Base-by-base conservation (phyloP, 805 yeast species). In the Cephaloascus albidus region DNA sequence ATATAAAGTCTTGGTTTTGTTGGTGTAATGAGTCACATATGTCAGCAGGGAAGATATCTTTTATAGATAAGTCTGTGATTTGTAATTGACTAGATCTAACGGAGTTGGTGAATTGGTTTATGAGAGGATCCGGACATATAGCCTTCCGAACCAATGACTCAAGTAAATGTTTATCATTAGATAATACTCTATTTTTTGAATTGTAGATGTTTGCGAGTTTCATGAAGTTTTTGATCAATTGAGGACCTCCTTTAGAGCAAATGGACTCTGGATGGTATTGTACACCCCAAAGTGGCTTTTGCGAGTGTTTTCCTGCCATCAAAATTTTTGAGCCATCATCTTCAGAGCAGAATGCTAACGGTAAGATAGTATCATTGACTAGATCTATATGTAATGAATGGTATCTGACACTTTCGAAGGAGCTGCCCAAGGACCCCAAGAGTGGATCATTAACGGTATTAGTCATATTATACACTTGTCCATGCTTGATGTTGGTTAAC, bases 201-300 rank as follows among this genome's bases (percentile, higher is more conserved):
- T 70, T 68, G 54, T 54, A 66, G 3, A 46, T 39, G 3, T 40
- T 35, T 3, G 84, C 78, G 14, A 74, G 42, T 0, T 35, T 23
- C 68, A 81, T 76, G 54, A 90, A 90, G 52, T 84, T 85, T 8
- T 49, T 45, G 3, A 89, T 57, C 38, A 93, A 55, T 10, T 55
- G 50, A 2, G 53, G 67, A 2, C 98, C 98, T 36, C 61, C 49
- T 12, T 68, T 63, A 0, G 97, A 87, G 49, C 96, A 86, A 32
- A 90, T 77, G 1, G 96, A 87, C 53, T 93, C 99, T 0, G 98
- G 98, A 52, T 93, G 99, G 52, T 89, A 94, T 52, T 93, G 99
- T 2, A 93, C 97, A 1, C 96, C 98, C 55, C 68, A 90, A 63
- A 83, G 84, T 0, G 97, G 97, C 17, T 62, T 58, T 0, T 30